These are phyloP conservation scores for Nicotiana tabacum DNA, from an alignment of 257 asterid species.

Conservation along the genomic window DNA sequence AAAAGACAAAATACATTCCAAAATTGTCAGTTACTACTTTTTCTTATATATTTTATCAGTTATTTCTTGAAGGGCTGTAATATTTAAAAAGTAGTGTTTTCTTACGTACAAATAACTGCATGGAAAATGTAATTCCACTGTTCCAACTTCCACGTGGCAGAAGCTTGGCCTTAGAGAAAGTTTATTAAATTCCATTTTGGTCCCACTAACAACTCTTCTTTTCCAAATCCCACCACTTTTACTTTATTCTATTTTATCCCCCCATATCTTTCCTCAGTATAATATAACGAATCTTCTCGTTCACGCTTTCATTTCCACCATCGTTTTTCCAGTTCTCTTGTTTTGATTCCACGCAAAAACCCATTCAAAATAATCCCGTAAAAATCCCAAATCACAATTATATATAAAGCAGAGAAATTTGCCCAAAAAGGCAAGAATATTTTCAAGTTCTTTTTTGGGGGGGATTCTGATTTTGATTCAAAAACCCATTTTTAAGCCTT, in stretches of 20 bases:
- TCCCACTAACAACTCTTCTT: slow-evolving; percentile 17
- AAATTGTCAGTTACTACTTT: not conserved
- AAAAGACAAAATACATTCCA: not conserved
- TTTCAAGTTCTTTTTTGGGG: not conserved
- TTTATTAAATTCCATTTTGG: slow-evolving; percentile 8
- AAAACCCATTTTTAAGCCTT: too few relatives aligned
- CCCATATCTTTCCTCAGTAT: not conserved
- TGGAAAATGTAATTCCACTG: not conserved
- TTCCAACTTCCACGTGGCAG: slow-evolving; percentile 9
- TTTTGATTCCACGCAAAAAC: not conserved
- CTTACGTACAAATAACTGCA: not conserved
- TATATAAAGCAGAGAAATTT: not conserved
- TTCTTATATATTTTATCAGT: not conserved
- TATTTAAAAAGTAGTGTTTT: not conserved
- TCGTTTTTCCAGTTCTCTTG: slow-evolving; percentile 16
- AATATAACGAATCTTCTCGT: slow-evolving; percentile 24
- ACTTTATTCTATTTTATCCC: not conserved
- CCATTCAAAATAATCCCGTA: not conserved
- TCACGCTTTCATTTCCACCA: slow-evolving; percentile 27
- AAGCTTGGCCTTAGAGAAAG: not conserved
- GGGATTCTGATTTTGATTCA: not conserved
- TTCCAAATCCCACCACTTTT: slow-evolving; percentile 15
- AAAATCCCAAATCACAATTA: slow-evolving; percentile 16
- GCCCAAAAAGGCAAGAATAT: not conserved
- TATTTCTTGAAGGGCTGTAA: too few relatives aligned